Evolutionary conservation across 306 rosid genomes (phyloP).

Genomic region (Boehmeria nivea): DNA sequence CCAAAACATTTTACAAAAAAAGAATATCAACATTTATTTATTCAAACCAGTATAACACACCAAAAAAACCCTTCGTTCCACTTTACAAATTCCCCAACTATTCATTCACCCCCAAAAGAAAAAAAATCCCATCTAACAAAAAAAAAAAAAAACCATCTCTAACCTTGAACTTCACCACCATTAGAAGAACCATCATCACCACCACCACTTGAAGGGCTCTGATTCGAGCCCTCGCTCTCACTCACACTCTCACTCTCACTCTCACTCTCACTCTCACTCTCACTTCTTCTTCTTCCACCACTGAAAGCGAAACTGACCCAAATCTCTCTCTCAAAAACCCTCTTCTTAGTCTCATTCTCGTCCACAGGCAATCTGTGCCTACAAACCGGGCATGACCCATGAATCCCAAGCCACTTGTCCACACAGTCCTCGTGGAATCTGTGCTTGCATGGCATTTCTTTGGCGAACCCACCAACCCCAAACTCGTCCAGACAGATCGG

Average conservation of each 20-base stretch:
- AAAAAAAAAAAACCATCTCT: not conserved
- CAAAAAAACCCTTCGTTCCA: not conserved
- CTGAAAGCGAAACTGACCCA: slow-evolving; percentile 61
- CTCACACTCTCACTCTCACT: too few relatives aligned
- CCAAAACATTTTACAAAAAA: too few relatives aligned
- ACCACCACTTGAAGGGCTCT: slow-evolving; percentile 27
- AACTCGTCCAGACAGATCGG: slow-evolving; percentile 70
- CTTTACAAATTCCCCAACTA: slow-evolving; percentile 26
- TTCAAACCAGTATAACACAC: not conserved
- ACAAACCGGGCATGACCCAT: slow-evolving; percentile 82
- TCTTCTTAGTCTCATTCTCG: slow-evolving; percentile 45
- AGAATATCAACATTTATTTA: too few relatives aligned
- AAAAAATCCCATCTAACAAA: not conserved
- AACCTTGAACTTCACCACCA: slow-evolving; percentile 12
- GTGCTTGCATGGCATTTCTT: slow-evolving; percentile 76
- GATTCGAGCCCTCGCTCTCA: slow-evolving; percentile 8
- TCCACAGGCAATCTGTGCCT: slow-evolving; percentile 67
- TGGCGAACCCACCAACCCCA: slow-evolving; percentile 41
- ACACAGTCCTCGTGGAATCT: slow-evolving; percentile 56
- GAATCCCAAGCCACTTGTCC: slow-evolving; percentile 71
- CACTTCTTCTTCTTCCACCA: slow-evolving; percentile 22
- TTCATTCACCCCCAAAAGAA: not conserved
- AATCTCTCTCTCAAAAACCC: slow-evolving; percentile 36
- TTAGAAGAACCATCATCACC: slow-evolving; percentile 20
- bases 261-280: too few relatives aligned